A percentile compares a stretch with the other conserved stretches of the same genome.
phyloP scores from a whole-genome alignment of 129 eudicot genomes.

The Flaveria robusta region DNA sequence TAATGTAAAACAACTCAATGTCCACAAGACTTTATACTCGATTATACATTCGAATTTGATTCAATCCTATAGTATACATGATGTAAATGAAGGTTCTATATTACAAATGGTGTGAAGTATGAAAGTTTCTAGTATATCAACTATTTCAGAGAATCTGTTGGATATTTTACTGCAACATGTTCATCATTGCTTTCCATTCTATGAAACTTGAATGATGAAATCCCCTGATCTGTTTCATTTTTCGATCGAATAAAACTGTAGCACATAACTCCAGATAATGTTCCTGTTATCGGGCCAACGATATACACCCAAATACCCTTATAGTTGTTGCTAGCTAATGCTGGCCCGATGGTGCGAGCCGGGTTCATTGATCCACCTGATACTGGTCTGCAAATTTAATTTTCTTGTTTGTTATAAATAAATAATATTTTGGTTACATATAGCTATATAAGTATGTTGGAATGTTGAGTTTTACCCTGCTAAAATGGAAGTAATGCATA shows the following conservation, averaged over 20 bases:
- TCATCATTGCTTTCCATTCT: conserved; percentile 44
- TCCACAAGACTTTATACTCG: too few relatives aligned
- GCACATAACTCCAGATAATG: conserved; percentile 58
- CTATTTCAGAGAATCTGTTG: conserved; percentile 25
- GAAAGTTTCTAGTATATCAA: background rate
- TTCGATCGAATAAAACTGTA: conserved; percentile 57
- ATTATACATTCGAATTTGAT: too few relatives aligned
- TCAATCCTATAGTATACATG: background rate
- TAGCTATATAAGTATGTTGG: background rate
- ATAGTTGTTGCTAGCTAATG: conserved; percentile 66
- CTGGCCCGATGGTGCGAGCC: conserved; percentile 79
- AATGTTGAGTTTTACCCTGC: conserved; percentile 63
- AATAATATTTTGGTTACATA: background rate
- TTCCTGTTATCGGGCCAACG: conserved; percentile 70
- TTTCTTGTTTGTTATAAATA: background rate
- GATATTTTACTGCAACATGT: conserved; percentile 24
- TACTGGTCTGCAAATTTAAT: conserved; percentile 53
- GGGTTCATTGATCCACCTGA: conserved; percentile 99
- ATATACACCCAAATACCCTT: conserved; percentile 79
- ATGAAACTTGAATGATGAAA: conserved; percentile 48
- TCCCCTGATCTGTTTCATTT: conserved; percentile 41
- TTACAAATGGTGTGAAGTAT: background rate
- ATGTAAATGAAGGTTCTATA: background rate
- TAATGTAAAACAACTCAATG: too few relatives aligned
- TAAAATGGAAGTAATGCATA: conserved; percentile 87